Evolutionary conservation across 2,329 filamentous ascomycete species (phyloP), one percentile per base, ranked within the genome.

Genomic region (Claviceps maximensis): DNA sequence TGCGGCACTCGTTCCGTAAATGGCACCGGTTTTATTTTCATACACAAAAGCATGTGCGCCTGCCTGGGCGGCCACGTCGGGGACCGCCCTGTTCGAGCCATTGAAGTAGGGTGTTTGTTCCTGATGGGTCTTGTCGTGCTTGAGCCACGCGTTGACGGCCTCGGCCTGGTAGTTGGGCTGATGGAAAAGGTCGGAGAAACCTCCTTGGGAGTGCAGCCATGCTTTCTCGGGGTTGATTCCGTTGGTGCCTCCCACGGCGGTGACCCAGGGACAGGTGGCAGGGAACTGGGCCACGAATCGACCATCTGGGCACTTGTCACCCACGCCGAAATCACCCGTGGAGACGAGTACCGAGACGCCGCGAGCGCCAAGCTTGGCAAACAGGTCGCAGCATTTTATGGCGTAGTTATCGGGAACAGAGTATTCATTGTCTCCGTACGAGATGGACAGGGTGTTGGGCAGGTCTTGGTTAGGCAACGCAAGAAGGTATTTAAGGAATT

Each of bases 401-500:
- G 79, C 75, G 60, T 84, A 86, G 7, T 73, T 70, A 17, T 67
- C 62, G 0, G 83, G 82, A 0, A 86, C 73, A 2, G 73, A 10
- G 33, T 13, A 80, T 64, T 86, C 83, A 44, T 80, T 71, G 57
- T 86, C 83, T n/a, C 79, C 82, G 59, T 87, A 87, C 0, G 81
- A 85, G 12, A 78, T 80, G 36, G 74, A 76, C 50, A 87, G 73
- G 21, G 53, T 51, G 36, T 48, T 54, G 53, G 53, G 53, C 27
- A 54, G 53, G 38, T 54, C 48, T 19, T 83, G 76, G 3, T 78
- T 74, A 0, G 83, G 82, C 1, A 86, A 67, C 19, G 72, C 66
- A 2, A 84, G 69, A 3, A 86, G 66, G 63, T 78, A 78, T 53
- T 78, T 72, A 10, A 84, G 72, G 65, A 80, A 84, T n/a, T 77